phyloP scores from a whole-genome alignment of 768 basidiomycete species.

The Lyophyllum semitale region DNA sequence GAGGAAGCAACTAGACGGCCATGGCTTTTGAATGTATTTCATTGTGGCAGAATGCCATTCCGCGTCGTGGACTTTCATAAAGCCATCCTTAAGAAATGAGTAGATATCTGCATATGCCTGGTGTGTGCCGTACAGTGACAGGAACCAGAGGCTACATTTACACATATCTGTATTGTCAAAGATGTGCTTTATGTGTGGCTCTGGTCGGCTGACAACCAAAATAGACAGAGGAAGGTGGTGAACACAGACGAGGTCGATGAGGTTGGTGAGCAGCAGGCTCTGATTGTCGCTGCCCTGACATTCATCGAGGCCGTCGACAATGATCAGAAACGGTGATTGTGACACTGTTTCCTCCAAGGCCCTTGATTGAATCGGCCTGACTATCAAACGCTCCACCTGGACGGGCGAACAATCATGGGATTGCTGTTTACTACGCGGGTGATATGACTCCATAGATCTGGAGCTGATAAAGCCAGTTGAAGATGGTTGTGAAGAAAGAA shows the following conservation, averaged over 20 bases:
- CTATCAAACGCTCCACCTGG: neutral
- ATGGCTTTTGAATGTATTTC: neutral
- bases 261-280: neutral
- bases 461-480: neutral
- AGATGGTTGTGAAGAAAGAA: neutral
- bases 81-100: neutral
- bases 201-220: neutral
- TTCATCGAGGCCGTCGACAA: neutral
- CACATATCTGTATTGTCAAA: neutral
- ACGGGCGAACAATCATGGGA: neutral
- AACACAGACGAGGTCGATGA: neutral
- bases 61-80: neutral
- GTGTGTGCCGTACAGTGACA: neutral
- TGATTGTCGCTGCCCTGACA: neutral
- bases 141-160: neutral
- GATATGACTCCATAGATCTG: neutral
- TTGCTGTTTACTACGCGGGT: neutral
- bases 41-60: neutral
- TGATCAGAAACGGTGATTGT: neutral
- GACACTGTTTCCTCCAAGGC: neutral
- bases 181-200: neutral
- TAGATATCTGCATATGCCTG: neutral
- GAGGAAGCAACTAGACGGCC: neutral
- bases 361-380: neutral
- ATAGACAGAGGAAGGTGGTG: neutral